Conservation (phyloP, 441 rosid species). For the Euphorbia celastroides region DNA sequence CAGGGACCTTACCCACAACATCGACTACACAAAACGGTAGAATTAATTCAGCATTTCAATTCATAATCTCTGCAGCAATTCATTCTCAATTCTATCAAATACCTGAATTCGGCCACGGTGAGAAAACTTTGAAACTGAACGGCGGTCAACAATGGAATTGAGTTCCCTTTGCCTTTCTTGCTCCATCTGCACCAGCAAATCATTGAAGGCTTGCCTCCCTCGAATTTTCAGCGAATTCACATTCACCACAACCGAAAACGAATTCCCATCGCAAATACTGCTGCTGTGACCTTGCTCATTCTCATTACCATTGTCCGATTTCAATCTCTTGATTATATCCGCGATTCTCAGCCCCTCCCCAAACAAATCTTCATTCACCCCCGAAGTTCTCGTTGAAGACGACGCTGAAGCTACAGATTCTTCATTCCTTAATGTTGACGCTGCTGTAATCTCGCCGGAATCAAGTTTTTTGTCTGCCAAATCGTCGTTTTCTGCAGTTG, state of each 20-base stretch:
- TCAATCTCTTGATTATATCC: constrained; percentile 63
- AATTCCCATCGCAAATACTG: constrained; percentile 22
- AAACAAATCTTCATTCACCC: constrained; percentile 25
- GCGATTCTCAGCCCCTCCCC: constrained; percentile 49
- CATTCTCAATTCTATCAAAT: neutral
- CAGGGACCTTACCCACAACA: constrained; percentile 54
- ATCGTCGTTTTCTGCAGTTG: neutral
- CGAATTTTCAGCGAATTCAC: constrained; percentile 54
- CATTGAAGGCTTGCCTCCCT: constrained; percentile 78
- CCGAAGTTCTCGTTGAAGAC: constrained; percentile 4
- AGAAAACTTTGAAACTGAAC: constrained; percentile 54
- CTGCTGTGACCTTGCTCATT: constrained; percentile 19
- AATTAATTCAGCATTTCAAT: neutral
- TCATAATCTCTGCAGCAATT: neutral
- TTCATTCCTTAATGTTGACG: constrained; percentile 18
- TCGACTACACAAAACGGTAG: constrained; percentile 31
- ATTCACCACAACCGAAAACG: constrained; percentile 28
- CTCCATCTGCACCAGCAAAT: constrained; percentile 54
- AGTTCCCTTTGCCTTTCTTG: constrained; percentile 59
- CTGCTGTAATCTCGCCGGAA: neutral
- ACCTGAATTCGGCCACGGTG: constrained; percentile 91
- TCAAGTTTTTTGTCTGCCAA: constrained; percentile 12
- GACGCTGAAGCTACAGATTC: constrained; percentile 1
- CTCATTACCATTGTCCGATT: constrained; percentile 29
- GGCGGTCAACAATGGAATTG: constrained; percentile 38